phyloP scores from a whole-genome alignment of 176 grass and related monocot species.

The Triticum aestivum region DNA sequence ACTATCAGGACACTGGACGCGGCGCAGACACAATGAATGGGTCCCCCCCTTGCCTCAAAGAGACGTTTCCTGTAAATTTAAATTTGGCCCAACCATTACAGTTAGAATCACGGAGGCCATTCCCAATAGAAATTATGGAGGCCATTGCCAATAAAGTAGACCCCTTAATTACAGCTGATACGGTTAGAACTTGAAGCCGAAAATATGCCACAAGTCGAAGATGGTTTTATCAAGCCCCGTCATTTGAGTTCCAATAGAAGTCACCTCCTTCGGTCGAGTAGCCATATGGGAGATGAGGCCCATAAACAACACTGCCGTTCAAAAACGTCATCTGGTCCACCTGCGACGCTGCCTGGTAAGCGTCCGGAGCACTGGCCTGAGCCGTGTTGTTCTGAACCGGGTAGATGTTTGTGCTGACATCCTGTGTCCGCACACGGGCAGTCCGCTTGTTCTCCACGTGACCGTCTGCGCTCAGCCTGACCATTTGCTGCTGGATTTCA shows the following conservation, averaged over 20 bases:
- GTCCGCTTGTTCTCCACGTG: constrained; percentile 51
- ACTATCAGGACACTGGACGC: constrained; percentile 17
- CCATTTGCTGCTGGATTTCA: constrained; percentile 77
- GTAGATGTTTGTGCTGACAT: constrained; percentile 38
- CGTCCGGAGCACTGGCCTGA: too few relatives aligned
- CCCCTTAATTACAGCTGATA: constrained; percentile 40
- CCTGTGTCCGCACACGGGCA: constrained; percentile 43
- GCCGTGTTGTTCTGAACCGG: background rate
- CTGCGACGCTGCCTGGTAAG: too few relatives aligned
- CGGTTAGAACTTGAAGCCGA: constrained; percentile 35
- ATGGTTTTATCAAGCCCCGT: constrained; percentile 14
- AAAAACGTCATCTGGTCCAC: too few relatives aligned
- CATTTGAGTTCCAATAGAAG: constrained; percentile 58
- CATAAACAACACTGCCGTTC: too few relatives aligned
- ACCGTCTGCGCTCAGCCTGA: constrained; percentile 59
- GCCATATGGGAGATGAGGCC: constrained; percentile 58
- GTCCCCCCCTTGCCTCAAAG: constrained; percentile 8
- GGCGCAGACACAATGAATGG: background rate
- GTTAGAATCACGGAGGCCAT: constrained; percentile 40
- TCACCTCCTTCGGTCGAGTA: constrained; percentile 56
- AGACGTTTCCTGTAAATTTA: background rate
- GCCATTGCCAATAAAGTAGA: constrained; percentile 34
- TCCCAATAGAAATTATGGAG: constrained; percentile 35
- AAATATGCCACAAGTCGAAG: constrained; percentile 25
- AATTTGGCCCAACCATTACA: constrained; percentile 13